Percentiles rank a stretch among this genome's conserved stretches.
Conservation (phyloP, 2,329 filamentous ascomycete genomes). For the Biscogniauxia marginata region DNA sequence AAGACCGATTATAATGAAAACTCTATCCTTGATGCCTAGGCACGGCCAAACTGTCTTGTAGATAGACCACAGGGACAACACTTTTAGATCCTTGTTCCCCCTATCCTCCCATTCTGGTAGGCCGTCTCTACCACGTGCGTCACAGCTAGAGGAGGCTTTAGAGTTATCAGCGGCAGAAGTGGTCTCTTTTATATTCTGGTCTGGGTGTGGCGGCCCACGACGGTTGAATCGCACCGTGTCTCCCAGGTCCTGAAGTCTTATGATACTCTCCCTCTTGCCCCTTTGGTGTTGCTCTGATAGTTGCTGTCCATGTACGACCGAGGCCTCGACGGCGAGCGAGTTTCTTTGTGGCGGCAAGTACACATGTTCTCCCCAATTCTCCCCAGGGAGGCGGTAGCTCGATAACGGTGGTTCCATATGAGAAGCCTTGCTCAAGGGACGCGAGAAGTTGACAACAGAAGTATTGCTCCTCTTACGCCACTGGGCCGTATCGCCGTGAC, state of each 20-base stretch:
- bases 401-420: constrained; percentile 10
- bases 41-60: constrained; percentile 69
- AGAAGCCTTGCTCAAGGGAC: constrained; percentile 15
- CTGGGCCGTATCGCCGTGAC: background rate
- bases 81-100: background rate
- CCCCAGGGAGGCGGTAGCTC: background rate
- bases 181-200: background rate
- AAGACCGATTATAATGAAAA: constrained; percentile 59
- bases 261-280: constrained; percentile 17
- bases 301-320: background rate
- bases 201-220: constrained; percentile 3
- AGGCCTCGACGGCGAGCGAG: background rate
- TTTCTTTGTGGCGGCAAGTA: constrained; percentile 4
- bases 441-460: constrained; percentile 17
- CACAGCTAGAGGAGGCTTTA: background rate
- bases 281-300: background rate
- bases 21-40: constrained; percentile 50
- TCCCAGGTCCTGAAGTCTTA: constrained; percentile 21
- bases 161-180: background rate
- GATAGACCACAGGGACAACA: constrained; percentile 50
- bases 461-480: constrained; percentile 1
- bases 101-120: background rate
- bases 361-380: constrained; percentile 6
- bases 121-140: background rate
- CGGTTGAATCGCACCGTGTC: constrained; percentile 18